Conservation (phyloP, 2,329 filamentous ascomycete species). For the Ophiostoma ulmi region DNA sequence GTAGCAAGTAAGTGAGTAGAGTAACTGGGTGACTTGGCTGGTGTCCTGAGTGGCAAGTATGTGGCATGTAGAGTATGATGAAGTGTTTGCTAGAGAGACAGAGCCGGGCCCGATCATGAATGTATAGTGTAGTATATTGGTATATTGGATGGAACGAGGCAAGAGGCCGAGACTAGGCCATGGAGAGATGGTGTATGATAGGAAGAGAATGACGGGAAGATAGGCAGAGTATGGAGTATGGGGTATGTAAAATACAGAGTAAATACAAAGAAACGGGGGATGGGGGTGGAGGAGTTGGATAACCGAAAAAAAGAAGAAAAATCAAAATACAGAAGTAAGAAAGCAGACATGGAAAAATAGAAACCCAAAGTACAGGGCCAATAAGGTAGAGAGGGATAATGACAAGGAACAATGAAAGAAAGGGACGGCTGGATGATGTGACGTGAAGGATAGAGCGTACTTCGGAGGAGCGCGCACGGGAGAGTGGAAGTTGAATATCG, state of each 20-base stretch:
- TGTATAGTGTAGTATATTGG: neutral
- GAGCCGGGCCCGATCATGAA: neutral
- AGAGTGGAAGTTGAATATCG: constrained; percentile 15
- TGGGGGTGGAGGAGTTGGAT: neutral
- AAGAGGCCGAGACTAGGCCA: constrained; percentile 7
- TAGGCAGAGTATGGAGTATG: neutral
- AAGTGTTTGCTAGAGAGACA: neutral
- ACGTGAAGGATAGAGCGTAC: neutral
- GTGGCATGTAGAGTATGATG: neutral
- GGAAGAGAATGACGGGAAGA: neutral
- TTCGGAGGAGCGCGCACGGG: constrained; percentile 13
- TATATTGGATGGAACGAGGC: neutral
- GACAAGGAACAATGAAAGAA: neutral
- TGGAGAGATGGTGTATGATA: neutral
- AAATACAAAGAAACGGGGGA: neutral
- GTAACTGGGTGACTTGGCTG: neutral
- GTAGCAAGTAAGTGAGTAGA: neutral
- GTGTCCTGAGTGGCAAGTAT: neutral
- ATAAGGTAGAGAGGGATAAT: neutral
- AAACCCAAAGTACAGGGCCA: neutral
- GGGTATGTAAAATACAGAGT: neutral
- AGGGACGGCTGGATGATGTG: neutral
- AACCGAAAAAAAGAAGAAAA: neutral
- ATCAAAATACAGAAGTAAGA: neutral
- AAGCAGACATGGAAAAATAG: neutral